Percentiles rank a stretch among this genome's conserved stretches.
Conservation (phyloP, 345 rosid species). For the Eucalyptus victrix region DNA sequence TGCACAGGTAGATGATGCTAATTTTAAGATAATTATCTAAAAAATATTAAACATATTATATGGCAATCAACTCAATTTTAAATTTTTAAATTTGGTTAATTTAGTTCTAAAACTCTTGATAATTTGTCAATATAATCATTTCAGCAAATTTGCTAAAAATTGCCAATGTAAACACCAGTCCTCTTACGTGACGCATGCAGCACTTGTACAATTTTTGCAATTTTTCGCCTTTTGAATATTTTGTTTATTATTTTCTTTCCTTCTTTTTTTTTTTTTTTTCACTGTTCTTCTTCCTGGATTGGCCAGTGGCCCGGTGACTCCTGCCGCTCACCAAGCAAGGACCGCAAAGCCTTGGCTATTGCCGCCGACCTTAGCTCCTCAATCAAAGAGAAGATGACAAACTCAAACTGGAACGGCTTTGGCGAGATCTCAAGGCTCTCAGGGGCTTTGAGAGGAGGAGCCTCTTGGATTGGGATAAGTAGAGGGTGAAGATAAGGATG, state of each 20-base stretch:
- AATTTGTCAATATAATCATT: neutral
- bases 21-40: neutral
- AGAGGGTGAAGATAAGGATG: conserved; percentile 41
- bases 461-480: conserved; percentile 53
- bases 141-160: neutral
- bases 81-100: neutral
- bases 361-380: conserved; percentile 15
- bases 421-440: conserved; percentile 36
- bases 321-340: conserved; percentile 24
- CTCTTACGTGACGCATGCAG: fast-evolving
- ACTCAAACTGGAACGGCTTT: conserved; percentile 68
- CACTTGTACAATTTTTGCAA: neutral
- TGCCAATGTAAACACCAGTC: fast-evolving
- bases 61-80: fast-evolving
- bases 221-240: neutral
- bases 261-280: neutral
- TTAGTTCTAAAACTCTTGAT: neutral
- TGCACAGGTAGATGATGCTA: neutral
- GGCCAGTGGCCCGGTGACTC: neutral
- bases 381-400: conserved; percentile 55
- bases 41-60: neutral
- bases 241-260: neutral
- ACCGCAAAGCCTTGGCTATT: neutral
- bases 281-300: neutral
- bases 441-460: conserved; percentile 37